phyloP scores from a whole-genome alignment of 345 rosid species.

The Atalantia buxifolia region DNA sequence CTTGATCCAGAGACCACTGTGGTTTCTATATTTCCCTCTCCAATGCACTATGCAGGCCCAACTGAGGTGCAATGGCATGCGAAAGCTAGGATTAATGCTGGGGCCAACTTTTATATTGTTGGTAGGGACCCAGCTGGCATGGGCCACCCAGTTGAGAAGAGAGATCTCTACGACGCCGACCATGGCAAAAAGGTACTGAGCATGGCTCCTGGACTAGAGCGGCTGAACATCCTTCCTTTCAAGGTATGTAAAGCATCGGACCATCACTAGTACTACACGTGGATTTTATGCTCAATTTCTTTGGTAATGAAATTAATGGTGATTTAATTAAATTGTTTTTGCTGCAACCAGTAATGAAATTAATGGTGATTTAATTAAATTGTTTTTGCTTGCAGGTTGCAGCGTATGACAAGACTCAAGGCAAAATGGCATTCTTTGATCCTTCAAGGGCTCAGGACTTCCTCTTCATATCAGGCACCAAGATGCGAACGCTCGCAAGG shows the following conservation, averaged over 20 bases:
- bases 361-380: background rate
- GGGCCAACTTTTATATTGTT: constrained; percentile 98
- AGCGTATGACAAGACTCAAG: constrained; percentile 91
- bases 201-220: constrained; percentile 97
- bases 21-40: constrained; percentile 96
- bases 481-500: constrained; percentile 95
- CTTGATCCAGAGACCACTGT: constrained; percentile 99
- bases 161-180: constrained; percentile 96
- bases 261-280: too few species aligned
- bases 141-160: constrained; percentile 93
- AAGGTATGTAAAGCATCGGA: constrained; percentile 44
- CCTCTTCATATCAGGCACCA: constrained; percentile 94
- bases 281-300: background rate
- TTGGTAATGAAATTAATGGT: background rate
- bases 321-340: background rate
- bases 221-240: constrained; percentile 94
- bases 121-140: constrained; percentile 99
- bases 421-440: constrained; percentile 98
- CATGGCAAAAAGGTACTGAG: constrained; percentile 96
- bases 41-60: constrained; percentile 99
- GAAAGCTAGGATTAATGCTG: constrained; percentile 95
- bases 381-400: constrained; percentile 60
- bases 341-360: background rate
- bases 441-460: constrained; percentile 91
- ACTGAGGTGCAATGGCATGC: constrained; percentile 99